Conservation (phyloP, 2,329 filamentous ascomycete genomes). For the Thelonectria discophora region DNA sequence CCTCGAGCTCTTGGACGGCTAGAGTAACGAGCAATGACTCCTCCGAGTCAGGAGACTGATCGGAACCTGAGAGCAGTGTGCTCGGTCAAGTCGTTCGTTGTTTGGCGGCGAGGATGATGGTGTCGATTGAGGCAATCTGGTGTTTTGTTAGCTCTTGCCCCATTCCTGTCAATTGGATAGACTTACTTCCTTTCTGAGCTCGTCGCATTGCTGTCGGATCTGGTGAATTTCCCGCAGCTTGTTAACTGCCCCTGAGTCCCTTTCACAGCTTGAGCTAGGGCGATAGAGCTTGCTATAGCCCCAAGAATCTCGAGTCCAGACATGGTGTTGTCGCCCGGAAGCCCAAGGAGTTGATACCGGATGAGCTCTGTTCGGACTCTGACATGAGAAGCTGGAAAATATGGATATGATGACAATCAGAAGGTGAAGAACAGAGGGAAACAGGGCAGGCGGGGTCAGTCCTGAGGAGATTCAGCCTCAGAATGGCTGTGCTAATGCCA, state of each 20-base stretch:
- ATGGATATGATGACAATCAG: no score
- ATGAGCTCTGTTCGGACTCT: not conserved
- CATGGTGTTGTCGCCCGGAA: not conserved
- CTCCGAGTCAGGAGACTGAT: no score
- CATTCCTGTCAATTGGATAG: no score
- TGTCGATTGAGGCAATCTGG: no score
- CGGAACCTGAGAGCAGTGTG: no score
- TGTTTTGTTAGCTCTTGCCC: no score
- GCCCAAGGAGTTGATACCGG: not conserved
- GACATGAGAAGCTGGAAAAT: not conserved
- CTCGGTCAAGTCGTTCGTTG: no score
- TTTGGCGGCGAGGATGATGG: not conserved
- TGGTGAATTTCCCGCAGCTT: slow-evolving; percentile 8
- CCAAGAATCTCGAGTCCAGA: slow-evolving; percentile 28
- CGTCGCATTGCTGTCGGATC: slow-evolving; percentile 15
- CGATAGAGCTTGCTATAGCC: slow-evolving; percentile 25
- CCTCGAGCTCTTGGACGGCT: not conserved
- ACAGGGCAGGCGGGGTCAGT: not conserved
- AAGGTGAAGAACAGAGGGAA: not conserved
- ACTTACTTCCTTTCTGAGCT: slow-evolving; percentile 6
- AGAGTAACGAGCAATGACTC: not conserved
- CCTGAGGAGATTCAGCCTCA: not conserved
- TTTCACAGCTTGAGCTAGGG: slow-evolving; percentile 20
- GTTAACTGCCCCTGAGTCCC: slow-evolving; percentile 22
- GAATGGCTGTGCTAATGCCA: not conserved